Evolutionary conservation across 345 rosid species (phyloP).

Genomic region (Theobroma cacao): DNA sequence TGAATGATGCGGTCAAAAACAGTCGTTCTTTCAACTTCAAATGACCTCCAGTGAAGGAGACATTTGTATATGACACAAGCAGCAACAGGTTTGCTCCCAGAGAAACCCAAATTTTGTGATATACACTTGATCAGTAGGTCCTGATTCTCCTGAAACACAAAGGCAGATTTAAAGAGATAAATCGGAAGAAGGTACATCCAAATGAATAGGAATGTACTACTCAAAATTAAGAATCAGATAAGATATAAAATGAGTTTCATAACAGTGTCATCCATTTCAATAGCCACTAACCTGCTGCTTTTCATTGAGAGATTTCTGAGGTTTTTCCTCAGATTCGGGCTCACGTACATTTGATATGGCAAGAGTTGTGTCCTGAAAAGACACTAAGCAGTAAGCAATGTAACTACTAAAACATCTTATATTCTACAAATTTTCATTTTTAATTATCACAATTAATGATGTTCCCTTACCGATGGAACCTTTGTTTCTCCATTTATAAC

Average conservation of each 20-base stretch:
- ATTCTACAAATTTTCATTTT: background rate
- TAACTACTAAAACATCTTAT: conserved; percentile 14
- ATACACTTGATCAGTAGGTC: conserved; percentile 87
- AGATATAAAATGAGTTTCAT: background rate
- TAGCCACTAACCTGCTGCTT: conserved; percentile 78
- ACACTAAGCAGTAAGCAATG: conserved; percentile 13
- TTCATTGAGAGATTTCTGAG: conserved; percentile 93
- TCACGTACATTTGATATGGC: conserved; percentile 59
- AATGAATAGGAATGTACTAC: conserved; percentile 1
- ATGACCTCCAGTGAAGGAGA: conserved; percentile 98
- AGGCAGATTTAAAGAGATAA: conserved; percentile 10
- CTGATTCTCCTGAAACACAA: conserved; percentile 76
- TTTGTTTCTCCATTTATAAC: conserved; percentile 66
- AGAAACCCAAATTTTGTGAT: conserved; percentile 88
- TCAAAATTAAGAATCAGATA: background rate
- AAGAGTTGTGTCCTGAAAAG: conserved; percentile 59
- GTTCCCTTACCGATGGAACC: conserved; percentile 51
- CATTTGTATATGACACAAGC: conserved; percentile 93
- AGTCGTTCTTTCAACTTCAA: conserved; percentile 93
- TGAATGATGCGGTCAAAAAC: conserved; percentile 97
- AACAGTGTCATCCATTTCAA: background rate
- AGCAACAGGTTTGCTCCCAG: conserved; percentile 88
- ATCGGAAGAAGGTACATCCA: conserved; percentile 1
- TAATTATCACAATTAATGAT: background rate
- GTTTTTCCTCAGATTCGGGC: conserved; percentile 97